A percentile compares a stretch with the other conserved stretches of the same genome.
These are phyloP conservation scores for Phyllostachys edulis DNA, from an alignment of 176 grass and related monocot genomes.

Conservation along the genomic window DNA sequence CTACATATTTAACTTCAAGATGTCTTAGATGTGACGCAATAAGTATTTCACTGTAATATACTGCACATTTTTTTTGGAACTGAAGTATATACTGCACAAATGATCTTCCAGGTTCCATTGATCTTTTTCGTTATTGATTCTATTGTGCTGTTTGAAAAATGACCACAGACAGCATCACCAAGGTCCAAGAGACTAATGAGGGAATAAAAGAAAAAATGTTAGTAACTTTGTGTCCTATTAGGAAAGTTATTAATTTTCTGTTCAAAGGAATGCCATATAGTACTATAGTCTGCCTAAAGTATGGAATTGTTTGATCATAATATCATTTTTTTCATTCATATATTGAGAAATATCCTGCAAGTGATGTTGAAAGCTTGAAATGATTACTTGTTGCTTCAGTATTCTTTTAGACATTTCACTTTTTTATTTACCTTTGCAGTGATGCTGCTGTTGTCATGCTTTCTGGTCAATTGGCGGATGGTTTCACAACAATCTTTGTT, in stretches of 20 bases:
- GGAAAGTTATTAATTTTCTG: not conserved
- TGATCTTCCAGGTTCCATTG: not conserved
- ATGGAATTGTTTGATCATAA: not conserved
- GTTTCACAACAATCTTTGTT: slow-evolving; percentile 85
- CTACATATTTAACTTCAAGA: not conserved
- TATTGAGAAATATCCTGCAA: not conserved
- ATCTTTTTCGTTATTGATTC: not conserved
- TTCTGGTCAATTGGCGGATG: slow-evolving; percentile 94
- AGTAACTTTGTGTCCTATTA: not conserved
- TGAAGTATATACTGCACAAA: not conserved
- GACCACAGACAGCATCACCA: not conserved
- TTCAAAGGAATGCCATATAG: not conserved
- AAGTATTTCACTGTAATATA: not conserved
- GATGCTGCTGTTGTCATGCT: slow-evolving; percentile 98
- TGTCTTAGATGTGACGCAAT: not conserved
- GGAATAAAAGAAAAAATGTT: slow-evolving; percentile 11
- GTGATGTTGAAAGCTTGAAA: slow-evolving; percentile 15
- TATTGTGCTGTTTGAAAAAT: slow-evolving; percentile 9
- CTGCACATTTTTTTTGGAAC: not conserved
- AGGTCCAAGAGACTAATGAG: not conserved
- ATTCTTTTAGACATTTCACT: slow-evolving; percentile 26
- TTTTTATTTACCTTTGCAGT: slow-evolving; percentile 49
- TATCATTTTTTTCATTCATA: not conserved
- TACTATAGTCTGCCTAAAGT: not conserved
- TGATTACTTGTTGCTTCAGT: not conserved